Evolutionary conservation across 148 eudicot species (phyloP).

Genomic region (Arbutus unedo): DNA sequence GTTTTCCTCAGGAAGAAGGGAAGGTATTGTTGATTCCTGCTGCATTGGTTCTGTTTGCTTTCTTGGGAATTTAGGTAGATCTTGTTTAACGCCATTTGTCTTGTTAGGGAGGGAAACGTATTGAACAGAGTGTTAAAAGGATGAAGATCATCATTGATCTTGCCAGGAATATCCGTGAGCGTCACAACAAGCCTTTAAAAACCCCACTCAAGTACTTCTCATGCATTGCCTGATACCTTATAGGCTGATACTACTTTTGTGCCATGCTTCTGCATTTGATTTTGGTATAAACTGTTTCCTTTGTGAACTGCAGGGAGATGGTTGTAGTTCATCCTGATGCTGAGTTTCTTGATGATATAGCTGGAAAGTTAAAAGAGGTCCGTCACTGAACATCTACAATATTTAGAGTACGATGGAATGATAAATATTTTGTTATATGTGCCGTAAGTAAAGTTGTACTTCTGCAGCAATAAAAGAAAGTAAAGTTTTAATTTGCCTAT

Average conservation of each 20-base stretch:
- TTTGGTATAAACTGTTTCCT: constrained; percentile 1
- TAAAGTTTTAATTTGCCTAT: background rate
- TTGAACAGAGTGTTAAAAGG: constrained; percentile 92
- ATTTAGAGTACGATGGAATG: background rate
- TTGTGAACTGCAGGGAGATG: constrained; percentile 70
- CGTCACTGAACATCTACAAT: background rate
- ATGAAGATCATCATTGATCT: constrained; percentile 92
- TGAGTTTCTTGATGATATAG: constrained; percentile 80
- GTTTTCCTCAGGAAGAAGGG: constrained; percentile 80
- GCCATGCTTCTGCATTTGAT: background rate
- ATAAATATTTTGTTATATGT: background rate
- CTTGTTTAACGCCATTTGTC: background rate
- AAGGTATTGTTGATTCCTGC: constrained; percentile 40
- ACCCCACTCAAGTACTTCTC: constrained; percentile 69
- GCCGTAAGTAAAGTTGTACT: background rate
- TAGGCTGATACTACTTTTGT: background rate
- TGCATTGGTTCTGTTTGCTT: background rate
- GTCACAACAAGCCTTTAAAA: constrained; percentile 90
- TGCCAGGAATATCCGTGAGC: constrained; percentile 95
- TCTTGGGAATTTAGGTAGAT: background rate
- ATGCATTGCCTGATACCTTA: background rate
- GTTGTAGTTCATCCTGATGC: constrained; percentile 91
- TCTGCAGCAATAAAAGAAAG: too few relatives aligned
- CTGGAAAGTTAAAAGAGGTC: constrained; percentile 89
- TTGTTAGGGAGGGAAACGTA: constrained; percentile 72